Evolutionary conservation across 345 rosid species (phyloP).

Genomic region (Eutrema yunnanense): DNA sequence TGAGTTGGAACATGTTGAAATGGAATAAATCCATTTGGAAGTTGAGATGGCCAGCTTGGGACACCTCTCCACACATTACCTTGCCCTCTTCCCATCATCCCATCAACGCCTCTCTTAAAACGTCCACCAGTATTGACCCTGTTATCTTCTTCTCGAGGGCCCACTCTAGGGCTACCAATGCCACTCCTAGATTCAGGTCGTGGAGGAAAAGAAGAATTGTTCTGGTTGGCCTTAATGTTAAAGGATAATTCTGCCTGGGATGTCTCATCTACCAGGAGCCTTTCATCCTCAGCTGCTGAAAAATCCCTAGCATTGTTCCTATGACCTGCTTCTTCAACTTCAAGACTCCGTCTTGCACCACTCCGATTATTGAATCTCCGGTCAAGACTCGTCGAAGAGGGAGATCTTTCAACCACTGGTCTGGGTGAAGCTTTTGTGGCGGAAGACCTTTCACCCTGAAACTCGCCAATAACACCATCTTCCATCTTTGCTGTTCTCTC

Average conservation of each 20-base stretch:
- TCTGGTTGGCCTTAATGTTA: slow-evolving; percentile 51
- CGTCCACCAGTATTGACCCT: slow-evolving; percentile 45
- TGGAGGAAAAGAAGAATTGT: slow-evolving; percentile 51
- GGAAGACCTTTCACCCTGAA: slow-evolving; percentile 58
- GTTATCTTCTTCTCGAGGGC: slow-evolving; percentile 63
- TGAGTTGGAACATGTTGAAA: slow-evolving; percentile 86
- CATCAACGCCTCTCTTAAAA: slow-evolving; percentile 63
- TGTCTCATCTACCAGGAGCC: slow-evolving; percentile 51
- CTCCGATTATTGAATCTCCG: slow-evolving; percentile 55
- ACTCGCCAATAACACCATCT: slow-evolving; percentile 59
- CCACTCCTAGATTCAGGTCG: slow-evolving; percentile 60
- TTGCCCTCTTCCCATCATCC: slow-evolving; percentile 67
- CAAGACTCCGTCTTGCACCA: slow-evolving; percentile 58
- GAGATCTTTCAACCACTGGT: slow-evolving; percentile 67
- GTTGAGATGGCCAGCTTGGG: slow-evolving; percentile 72
- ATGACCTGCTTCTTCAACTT: slow-evolving; percentile 64
- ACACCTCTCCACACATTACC: slow-evolving; percentile 85
- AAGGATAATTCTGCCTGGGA: slow-evolving; percentile 54
- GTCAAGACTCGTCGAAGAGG: slow-evolving; percentile 70
- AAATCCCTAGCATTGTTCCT: slow-evolving; percentile 46
- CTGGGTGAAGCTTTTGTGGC: slow-evolving; percentile 72
- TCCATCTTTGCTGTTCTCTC: slow-evolving; percentile 58
- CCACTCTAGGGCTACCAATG: slow-evolving; percentile 59
- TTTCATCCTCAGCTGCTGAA: slow-evolving; percentile 60
- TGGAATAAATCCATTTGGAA: slow-evolving; percentile 85